These are phyloP conservation scores for Globisporangium canariense DNA, from an alignment of 352 stramenopile species.

Conservation along the genomic window DNA sequence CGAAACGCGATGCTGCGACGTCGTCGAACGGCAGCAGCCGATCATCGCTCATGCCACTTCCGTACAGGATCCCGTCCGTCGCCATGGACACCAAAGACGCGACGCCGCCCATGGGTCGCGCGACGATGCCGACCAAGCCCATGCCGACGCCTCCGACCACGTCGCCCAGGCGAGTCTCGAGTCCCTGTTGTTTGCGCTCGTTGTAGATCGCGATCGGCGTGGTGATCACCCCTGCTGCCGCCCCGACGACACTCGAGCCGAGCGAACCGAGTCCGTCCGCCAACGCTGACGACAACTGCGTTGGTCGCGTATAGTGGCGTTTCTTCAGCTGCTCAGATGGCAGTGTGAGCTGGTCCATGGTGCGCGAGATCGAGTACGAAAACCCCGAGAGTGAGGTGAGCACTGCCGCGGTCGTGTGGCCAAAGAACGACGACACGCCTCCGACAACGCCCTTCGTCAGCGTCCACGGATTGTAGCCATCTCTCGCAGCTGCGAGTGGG, in stretches of 20 bases:
- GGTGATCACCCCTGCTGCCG: conserved; percentile 69
- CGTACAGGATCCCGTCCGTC: conserved; percentile 71
- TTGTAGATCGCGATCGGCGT: conserved; percentile 76
- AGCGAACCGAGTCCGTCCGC: conserved; percentile 62
- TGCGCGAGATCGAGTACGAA: conserved; percentile 77
- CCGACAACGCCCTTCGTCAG: conserved; percentile 69
- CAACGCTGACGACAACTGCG: conserved; percentile 58
- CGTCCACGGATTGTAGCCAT: conserved; percentile 76
- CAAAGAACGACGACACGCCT: conserved; percentile 68
- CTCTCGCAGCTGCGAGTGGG: conserved; percentile 52
- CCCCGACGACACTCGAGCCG: conserved; percentile 72
- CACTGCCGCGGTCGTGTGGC: conserved; percentile 61
- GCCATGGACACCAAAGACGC: conserved; percentile 75
- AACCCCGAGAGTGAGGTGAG: conserved; percentile 78
- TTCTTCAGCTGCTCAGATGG: conserved; percentile 54
- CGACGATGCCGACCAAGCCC: conserved; percentile 75
- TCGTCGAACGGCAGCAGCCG: conserved; percentile 29
- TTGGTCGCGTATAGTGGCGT: conserved; percentile 65
- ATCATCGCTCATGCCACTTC: conserved; percentile 43
- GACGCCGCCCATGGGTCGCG: conserved; percentile 71
- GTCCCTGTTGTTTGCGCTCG: conserved; percentile 57
- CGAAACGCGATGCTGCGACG: conserved; percentile 27
- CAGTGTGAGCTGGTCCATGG: conserved; percentile 77
- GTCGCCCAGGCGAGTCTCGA: conserved; percentile 55
- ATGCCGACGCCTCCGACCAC: conserved; percentile 73